Conservation (phyloP, 2,329 filamentous ascomycete species). For the Xylariales sp. region DNA sequence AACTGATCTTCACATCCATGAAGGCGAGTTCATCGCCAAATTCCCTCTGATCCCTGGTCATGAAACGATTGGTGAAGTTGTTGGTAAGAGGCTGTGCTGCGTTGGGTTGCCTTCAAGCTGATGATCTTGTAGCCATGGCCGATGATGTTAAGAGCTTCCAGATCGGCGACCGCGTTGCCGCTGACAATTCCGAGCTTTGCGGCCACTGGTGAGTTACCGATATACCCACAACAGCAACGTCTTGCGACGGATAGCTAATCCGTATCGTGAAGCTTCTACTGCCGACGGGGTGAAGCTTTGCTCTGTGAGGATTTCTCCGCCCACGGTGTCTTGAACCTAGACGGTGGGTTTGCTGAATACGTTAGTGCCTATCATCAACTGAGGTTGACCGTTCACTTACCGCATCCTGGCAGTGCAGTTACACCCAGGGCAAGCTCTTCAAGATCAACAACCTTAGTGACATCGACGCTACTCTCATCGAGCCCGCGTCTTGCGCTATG, state of each 20-base stretch:
- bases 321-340: constrained; percentile 58
- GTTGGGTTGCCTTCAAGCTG: too few species aligned
- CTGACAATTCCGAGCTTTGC: constrained; percentile 63
- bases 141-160: constrained; percentile 55
- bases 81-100: too few species aligned
- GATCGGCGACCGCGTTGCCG: constrained; percentile 60
- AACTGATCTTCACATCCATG: constrained; percentile 53
- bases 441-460: constrained; percentile 61
- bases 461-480: constrained; percentile 65
- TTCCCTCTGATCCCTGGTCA: constrained; percentile 65
- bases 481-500: constrained; percentile 67
- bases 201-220: constrained; percentile 50
- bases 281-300: constrained; percentile 61
- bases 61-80: constrained; percentile 63
- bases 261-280: constrained; percentile 51
- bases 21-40: constrained; percentile 61
- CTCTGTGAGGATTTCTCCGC: constrained; percentile 67
- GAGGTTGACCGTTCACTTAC: not conserved
- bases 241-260: constrained; percentile 10
- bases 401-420: constrained; percentile 31
- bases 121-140: constrained; percentile 23
- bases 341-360: constrained; percentile 71
- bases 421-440: constrained; percentile 53
- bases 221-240: not conserved
- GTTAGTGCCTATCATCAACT: constrained; percentile 12